Evolutionary conservation across 306 rosid genomes (phyloP).

Genomic region (Fragaria ananassa): DNA sequence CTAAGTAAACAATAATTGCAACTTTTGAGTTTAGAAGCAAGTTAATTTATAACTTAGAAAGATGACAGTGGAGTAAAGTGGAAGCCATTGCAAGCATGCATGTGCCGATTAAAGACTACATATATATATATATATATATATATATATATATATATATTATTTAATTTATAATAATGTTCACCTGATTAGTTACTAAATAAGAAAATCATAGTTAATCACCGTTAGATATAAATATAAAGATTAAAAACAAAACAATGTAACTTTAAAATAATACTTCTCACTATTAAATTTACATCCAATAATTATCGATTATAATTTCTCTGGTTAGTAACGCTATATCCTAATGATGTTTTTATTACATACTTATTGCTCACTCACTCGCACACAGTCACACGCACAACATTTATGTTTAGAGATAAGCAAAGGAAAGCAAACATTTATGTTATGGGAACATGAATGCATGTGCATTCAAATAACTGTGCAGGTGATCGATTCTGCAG

Average conservation of each 20-base stretch:
- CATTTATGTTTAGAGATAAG: conserved; percentile 12
- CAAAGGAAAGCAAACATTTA: conserved; percentile 22
- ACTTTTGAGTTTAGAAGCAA: conserved; percentile 25
- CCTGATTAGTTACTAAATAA: too few relatives aligned
- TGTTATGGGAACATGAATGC: conserved; percentile 54
- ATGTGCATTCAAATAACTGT: conserved; percentile 41
- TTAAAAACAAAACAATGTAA: too few relatives aligned
- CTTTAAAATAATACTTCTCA: too few relatives aligned
- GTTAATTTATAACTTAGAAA: conserved; percentile 21
- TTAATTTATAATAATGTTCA: too few relatives aligned
- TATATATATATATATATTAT: too few relatives aligned
- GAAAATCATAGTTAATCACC: too few relatives aligned
- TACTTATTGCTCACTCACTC: background rate
- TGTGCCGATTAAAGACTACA: conserved; percentile 43
- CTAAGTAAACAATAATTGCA: conserved; percentile 26
- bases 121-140: too few relatives aligned
- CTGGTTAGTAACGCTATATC: background rate
- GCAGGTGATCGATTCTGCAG: background rate
- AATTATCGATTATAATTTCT: too few relatives aligned
- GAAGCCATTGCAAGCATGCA: conserved; percentile 64
- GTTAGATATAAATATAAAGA: too few relatives aligned
- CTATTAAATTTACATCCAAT: too few relatives aligned
- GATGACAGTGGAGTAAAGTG: conserved; percentile 48
- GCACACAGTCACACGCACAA: background rate
- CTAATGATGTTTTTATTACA: conserved; percentile 16